Base-by-base conservation (phyloP, 371 early-diverging fungal species). In the Choanephora cucurbitarum region DNA sequence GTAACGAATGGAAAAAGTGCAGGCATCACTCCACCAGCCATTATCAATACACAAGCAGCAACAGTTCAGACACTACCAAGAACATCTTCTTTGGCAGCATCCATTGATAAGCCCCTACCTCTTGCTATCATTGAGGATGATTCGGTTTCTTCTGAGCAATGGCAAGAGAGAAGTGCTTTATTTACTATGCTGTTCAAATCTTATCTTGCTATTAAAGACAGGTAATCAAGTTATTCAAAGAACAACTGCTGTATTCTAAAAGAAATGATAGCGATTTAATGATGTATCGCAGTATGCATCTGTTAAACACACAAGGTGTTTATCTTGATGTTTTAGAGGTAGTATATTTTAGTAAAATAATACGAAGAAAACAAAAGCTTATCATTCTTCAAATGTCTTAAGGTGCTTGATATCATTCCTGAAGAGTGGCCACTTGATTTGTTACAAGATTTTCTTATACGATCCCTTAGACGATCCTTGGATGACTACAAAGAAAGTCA, bases 391-490 rank as follows among this genome's bases (percentile, higher is more conserved):
- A n/a, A n/a, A n/a, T 15, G 2, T 10, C 21, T 43, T 34, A 45
- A 88, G 87, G 83, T 88, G 15, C 65, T 90, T 49, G 61, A 78
- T 10, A 50, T 76, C 33, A 62, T 88, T 37, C 88, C 90, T 1
- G 78, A 82, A 39, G 69, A 73, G 37, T 90, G 88, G 90, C 77
- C 90, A 0, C 56, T 90, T 19, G 74, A 82, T 19, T 58, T 79
- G 52, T 62, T 88, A 0, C 77, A 79, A 51, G 64, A 75, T 13
- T 90, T 84, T 48, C 57, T 90, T 11, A 54, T 73, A 14, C 59
- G 78, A 11, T 81, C 87, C 2, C 44, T 86, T 22, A 69, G 86
- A 44, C 70, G 74, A 52, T 77, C 72, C 14, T 57, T 80, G 17
- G 79, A 84, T 46, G 77, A 72, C 0, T 74, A 67, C 23, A 79